Base-by-base conservation (phyloP, 2,329 filamentous ascomycete genomes). In the Graphium sp. region DNA sequence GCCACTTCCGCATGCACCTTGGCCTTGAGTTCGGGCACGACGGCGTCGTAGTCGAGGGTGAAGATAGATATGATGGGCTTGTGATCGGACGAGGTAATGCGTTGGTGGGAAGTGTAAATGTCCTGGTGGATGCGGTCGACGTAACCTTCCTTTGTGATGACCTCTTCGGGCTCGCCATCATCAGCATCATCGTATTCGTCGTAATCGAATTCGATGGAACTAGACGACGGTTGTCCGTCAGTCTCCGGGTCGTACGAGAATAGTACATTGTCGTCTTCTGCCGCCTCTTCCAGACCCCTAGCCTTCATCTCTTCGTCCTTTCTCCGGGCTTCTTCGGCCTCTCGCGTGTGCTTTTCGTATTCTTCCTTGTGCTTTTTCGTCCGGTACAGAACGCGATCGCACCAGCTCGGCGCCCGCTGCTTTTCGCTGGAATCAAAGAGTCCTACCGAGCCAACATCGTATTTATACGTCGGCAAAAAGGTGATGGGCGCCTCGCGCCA, bases 401-500 rank as follows among this genome's bases (percentile, higher is more conserved):
- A 98, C 87, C 89, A 98, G 46, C 84, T 93, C 3, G 89, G 89
- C 3, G 81, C 78, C 30, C 91, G 69, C 37, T 76, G 76, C 56
- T 98, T 98, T 46, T 95, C 89, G 39, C 85, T 93, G 1, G 85
- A 83, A 52, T 98, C 91, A 46, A 94, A 98, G 18, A 84, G 66
- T 2, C 81, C 81, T 18, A 93, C 71, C 18, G 79, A 92, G n/a
- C 89, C 89, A 17, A 93, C 63, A 43, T 98, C 91, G 41, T 98
- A 98, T 49, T 98, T 98, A 52, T 98, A 98, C 0, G 89, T 91
- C 2, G 89, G 89, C 11, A 95, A 49, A 43, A 98, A 98, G 2
- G 70, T 70, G 32, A 98, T 85, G 1, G 72, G 62, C 0, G 85
- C 89, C 58, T 98, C 89, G 28, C 67, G 66, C 85, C 89, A 98